These are phyloP conservation scores for Hyphodiscus hymeniophilus DNA, from an alignment of 495 filamentous ascomycete species.

Conservation along the genomic window DNA sequence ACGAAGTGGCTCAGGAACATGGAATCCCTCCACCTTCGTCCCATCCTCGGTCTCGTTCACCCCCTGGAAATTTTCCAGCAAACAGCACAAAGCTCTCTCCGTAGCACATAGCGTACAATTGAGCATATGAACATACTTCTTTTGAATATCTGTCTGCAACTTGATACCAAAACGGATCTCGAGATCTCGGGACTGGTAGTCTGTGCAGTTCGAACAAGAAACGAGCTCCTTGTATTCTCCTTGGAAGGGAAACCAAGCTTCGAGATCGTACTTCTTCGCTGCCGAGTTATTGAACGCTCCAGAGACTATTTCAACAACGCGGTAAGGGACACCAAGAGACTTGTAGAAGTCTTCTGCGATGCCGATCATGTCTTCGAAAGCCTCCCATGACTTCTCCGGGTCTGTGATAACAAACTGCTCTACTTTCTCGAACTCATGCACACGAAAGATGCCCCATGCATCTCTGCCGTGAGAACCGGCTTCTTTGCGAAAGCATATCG, in stretches of 20 bases:
- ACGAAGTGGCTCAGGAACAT: constrained; percentile 75
- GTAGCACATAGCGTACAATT: constrained; percentile 92
- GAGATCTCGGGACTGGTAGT: constrained; percentile 84
- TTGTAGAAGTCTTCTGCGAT: constrained; percentile 92
- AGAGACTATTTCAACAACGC: constrained; percentile 85
- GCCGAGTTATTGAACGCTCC: constrained; percentile 93
- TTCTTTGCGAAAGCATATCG: constrained; percentile 91
- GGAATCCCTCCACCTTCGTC: constrained; percentile 51
- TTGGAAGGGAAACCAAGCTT: constrained; percentile 96
- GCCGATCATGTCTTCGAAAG: constrained; percentile 85
- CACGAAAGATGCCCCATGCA: constrained; percentile 96
- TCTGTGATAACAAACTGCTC: constrained; percentile 94
- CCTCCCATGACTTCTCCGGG: constrained; percentile 90
- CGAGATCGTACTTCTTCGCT: constrained; percentile 89
- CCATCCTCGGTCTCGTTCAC: constrained; percentile 56
- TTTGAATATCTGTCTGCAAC: constrained; percentile 68
- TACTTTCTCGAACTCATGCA: constrained; percentile 97
- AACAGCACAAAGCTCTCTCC: constrained; percentile 86
- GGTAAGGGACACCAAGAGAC: constrained; percentile 81
- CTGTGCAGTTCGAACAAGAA: constrained; percentile 91
- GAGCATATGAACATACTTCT: constrained; percentile 89
- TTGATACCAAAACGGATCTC: constrained; percentile 81
- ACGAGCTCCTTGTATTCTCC: constrained; percentile 97
- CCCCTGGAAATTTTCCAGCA: constrained; percentile 96
- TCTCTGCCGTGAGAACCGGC: constrained; percentile 89